Evolutionary conservation across 441 rosid species (phyloP), one percentile per base, ranked within the genome.

Genomic region (Oxalis stricta): DNA sequence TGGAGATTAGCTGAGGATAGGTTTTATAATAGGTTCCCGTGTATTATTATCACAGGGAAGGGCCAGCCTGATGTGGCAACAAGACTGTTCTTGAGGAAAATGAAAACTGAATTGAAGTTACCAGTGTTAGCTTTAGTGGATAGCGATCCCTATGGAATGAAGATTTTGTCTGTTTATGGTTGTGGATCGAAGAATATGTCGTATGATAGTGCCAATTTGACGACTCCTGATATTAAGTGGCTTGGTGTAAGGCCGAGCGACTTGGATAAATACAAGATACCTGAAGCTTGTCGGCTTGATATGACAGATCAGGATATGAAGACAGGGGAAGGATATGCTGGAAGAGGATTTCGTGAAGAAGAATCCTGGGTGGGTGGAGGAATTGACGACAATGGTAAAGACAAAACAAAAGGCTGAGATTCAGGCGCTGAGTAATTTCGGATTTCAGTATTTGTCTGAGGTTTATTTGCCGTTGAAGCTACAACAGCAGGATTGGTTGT

Each of bases 151-250:
- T 91, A 91, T 36, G 98, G 96, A 30, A 56, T 89, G 55, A 89
- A 89, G 71, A 82, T 89, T 41, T 53, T 89, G 56, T 89, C 97
- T 0, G 94, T 89, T n/a, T 91, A 85, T 28, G 96, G 96, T 0
- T 91, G 98, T 41, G 98, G 98, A 5, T 89, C 98, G 5, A 91
- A 91, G 83, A 91, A 91, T 40, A 91, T 91, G 98, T 91, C 98
- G 0, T 91, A 85, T 15, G 98, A 91, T 34, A 91, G 93, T 50
- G 93, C 81, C 0, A 91, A 91, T 44, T 59, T 91, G 84, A 91
- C 98, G 6, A 91, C 96, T 1, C 96, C 93, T 0, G 96, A 89
- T 67, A 89, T 89, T 0, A 89, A 89, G 64, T 89, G 98, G 96
- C 48, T 89, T 44, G 98, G 98, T 48, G 66, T 85, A 20, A 69